These are phyloP conservation scores for Pisolithus marmoratus DNA, from an alignment of 768 basidiomycete genomes.

Conservation along the genomic window DNA sequence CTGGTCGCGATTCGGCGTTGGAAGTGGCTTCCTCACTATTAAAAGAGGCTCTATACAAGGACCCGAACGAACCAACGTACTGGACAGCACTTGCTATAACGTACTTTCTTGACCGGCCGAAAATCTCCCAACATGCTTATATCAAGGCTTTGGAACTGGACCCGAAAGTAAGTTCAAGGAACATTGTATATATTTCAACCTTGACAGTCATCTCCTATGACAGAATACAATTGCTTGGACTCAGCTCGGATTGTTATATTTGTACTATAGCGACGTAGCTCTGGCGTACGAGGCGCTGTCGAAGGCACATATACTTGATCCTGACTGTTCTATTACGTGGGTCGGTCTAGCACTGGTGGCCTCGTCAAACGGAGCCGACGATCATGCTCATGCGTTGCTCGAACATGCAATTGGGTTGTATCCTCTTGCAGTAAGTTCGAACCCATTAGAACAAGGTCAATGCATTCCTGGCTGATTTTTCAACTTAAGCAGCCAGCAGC, in stretches of 20 bases:
- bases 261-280: constrained; percentile 71
- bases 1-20: constrained; percentile 21
- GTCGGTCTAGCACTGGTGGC: constrained; percentile 81
- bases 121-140: constrained; percentile 86
- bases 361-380: constrained; percentile 46
- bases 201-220: background rate
- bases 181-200: background rate
- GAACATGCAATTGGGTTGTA: constrained; percentile 66
- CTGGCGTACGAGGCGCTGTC: constrained; percentile 83
- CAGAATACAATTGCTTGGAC: constrained; percentile 79
- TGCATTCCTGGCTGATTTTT: constrained; percentile 8
- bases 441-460: background rate
- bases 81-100: constrained; percentile 84
- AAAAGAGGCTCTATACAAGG: constrained; percentile 66
- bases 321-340: constrained; percentile 87
- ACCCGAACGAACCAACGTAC: constrained; percentile 63
- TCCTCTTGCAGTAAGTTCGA: constrained; percentile 46
- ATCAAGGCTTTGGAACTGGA: constrained; percentile 85
- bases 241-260: constrained; percentile 82
- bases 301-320: constrained; percentile 86
- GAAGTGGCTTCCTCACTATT: constrained; percentile 48
- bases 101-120: constrained; percentile 59
- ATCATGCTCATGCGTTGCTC: constrained; percentile 62
- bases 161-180: constrained; percentile 55
- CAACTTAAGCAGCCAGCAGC: constrained; percentile 71